Evolutionary conservation across 2,329 filamentous ascomycete genomes (phyloP), one percentile per base, ranked within the genome.

Genomic region (Neoarthrinium moseri): DNA sequence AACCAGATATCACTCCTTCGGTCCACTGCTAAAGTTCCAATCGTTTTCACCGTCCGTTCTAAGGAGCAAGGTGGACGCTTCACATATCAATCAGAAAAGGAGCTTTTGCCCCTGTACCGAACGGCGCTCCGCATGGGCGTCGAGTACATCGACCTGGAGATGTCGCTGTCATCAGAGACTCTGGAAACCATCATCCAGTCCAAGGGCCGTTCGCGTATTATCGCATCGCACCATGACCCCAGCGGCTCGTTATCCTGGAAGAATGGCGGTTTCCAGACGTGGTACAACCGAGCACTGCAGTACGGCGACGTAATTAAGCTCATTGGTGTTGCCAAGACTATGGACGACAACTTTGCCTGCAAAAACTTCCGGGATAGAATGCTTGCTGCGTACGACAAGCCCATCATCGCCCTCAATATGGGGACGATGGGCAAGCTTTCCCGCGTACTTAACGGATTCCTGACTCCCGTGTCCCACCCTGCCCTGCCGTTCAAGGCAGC

Each of bases 351-450:
- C 65, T 94, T 89, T 61, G 83, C 87, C 32, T 78, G 97, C 23
- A 82, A 83, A 32, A 81, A 80, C 39, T 99, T 99, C 79, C 91
- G 89, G 71, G 70, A 77, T 18, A 86, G 81, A 71, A 91, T 91
- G 68, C 74, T 81, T 29, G 73, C 77, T 20, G 80, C 87, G 2
- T 87, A 95, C 60, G 77, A 86, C 43, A 83, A 84, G n/a, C 92
- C 91, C 1, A 71, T 99, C 45, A 96, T 99, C 56, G 90, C 88
- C 2, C 87, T 99, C 63, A 99, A 99, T 68, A 97, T 99, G 92
- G 91, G 92, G 23, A 75, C 82, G 38, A 74, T 81, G 21, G 94
- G 94, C 39, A 94, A 96, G 70, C 78, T 96, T 33, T 96, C 90
- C 60, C 85, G 94, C 26, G 86, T 99, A 35, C 73, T 95, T 48